Conservation (phyloP, 257 asterid genomes). For the Nyctanthes arbortristis region DNA sequence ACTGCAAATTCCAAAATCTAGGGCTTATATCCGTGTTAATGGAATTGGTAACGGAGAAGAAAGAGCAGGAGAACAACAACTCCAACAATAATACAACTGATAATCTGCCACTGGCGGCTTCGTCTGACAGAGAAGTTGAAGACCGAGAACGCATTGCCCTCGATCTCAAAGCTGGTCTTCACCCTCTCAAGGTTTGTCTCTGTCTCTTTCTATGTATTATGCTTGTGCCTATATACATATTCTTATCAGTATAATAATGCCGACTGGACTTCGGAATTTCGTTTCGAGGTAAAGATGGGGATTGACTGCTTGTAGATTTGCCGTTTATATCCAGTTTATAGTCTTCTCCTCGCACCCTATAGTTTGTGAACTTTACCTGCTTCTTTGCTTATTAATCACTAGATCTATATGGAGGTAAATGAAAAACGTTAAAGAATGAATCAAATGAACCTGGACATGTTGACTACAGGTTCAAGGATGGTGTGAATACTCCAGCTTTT, state of each 20-base stretch:
- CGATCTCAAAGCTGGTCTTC: slow-evolving; percentile 87
- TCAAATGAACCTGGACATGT: neutral
- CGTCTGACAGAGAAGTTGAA: slow-evolving; percentile 40
- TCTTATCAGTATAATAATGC: neutral
- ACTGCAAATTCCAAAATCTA: slow-evolving; percentile 4
- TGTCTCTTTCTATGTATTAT: neutral
- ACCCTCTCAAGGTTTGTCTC: slow-evolving; percentile 76
- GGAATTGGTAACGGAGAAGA: slow-evolving; percentile 55
- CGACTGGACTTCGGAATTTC: neutral
- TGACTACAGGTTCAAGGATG: neutral
- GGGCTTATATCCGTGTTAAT: slow-evolving; percentile 34
- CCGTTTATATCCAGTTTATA: neutral
- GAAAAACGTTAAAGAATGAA: neutral
- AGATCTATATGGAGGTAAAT: neutral
- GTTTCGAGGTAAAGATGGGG: neutral
- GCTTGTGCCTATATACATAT: neutral
- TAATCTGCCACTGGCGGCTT: slow-evolving; percentile 9
- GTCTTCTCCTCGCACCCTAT: neutral
- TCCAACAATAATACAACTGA: slow-evolving; percentile 4
- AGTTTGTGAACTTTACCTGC: neutral
- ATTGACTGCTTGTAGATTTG: neutral
- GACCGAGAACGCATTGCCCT: slow-evolving; percentile 64
- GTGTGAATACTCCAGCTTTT: neutral
- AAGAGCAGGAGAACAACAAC: slow-evolving; percentile 39
- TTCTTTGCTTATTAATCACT: neutral